Base-by-base conservation (phyloP, 2,329 filamentous ascomycete genomes). In the Myrmaecium sp. region DNA sequence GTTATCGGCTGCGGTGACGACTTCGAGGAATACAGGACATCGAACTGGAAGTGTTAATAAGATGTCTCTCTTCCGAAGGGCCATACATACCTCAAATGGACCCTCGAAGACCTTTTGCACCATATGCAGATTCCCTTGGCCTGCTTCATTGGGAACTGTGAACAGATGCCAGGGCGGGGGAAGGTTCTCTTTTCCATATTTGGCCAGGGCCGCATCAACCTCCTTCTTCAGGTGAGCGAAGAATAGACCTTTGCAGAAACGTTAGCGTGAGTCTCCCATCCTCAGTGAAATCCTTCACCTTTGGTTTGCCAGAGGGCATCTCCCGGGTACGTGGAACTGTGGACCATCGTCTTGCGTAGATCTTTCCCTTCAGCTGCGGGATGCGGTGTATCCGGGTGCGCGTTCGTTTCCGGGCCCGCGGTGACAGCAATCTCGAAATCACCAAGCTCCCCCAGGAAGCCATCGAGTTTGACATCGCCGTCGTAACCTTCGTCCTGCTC, bases 81-180 rank as follows among this genome's bases (percentile, higher is more conserved):
- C 25, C 14, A 5, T 7, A 31, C 42, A 27, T 46, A 61, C 58
- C 51, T 75, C 82, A 43, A 95, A 98, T 2, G 74, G 52, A 2
- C 89, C 86, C 40, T 84, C 69, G 40, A 93, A 95, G 2, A 83
- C 70, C 55, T 93, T 94, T 52, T 98, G 82, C 10, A 95, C 64
- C 21, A 93, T 57, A 36, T 98, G 86, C 9, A 81, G 57, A 43
- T 95, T 95, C 16, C 83, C 86, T 8, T 53, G 42, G 4, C 66
- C 70, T 3, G 78, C 73, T 17, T 56, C 52, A 47, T 92, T 76
- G 23, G 62, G 54, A 28, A 95, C 62, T 5, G 80, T 80, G 50
- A 91, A 94, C 1, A 84, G 64, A 47, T 89, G 79, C 57, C 76
- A 82, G 2, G 86, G 76, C 6, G 84, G 83, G 5, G 84, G 77